These are phyloP conservation scores for Stagonosporopsis rhizophila DNA, from an alignment of 2,329 filamentous ascomycete genomes.

Conservation along the genomic window DNA sequence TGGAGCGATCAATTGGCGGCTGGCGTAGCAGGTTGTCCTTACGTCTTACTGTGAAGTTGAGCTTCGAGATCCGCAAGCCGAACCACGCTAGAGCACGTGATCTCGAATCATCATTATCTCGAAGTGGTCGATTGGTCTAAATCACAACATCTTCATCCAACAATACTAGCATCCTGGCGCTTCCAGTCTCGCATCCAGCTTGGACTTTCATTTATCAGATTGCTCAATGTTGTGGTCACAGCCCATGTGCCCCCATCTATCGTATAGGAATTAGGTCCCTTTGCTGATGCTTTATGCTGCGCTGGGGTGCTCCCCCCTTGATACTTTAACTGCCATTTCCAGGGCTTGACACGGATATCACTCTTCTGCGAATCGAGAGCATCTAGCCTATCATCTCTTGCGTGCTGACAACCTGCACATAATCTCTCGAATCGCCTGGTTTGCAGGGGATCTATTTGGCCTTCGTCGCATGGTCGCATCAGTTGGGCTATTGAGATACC, in stretches of 20 bases:
- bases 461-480: slow-evolving; percentile 10
- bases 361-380: not conserved
- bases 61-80: slow-evolving; percentile 20
- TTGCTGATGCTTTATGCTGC: not conserved
- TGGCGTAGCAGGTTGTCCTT: slow-evolving; percentile 8
- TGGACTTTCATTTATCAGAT: not conserved
- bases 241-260: not conserved
- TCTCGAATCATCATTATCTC: slow-evolving; percentile 4
- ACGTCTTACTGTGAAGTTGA: slow-evolving; percentile 22
- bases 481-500: not conserved
- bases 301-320: not conserved
- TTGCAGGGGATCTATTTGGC: slow-evolving; percentile 21
- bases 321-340: slow-evolving; percentile 19
- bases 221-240: not conserved
- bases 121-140: not conserved
- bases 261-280: not conserved
- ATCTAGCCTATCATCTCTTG: slow-evolving; percentile 6
- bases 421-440: slow-evolving; percentile 17
- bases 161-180: not conserved
- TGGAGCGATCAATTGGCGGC: slow-evolving; percentile 26
- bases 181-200: slow-evolving; percentile 19
- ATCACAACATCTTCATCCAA: not conserved
- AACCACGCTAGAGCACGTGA: slow-evolving; percentile 9
- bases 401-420: slow-evolving; percentile 16
- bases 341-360: slow-evolving; percentile 7